phyloP scores from a whole-genome alignment of 2,329 filamentous ascomycete species.

The Trichoderma atroviride region DNA sequence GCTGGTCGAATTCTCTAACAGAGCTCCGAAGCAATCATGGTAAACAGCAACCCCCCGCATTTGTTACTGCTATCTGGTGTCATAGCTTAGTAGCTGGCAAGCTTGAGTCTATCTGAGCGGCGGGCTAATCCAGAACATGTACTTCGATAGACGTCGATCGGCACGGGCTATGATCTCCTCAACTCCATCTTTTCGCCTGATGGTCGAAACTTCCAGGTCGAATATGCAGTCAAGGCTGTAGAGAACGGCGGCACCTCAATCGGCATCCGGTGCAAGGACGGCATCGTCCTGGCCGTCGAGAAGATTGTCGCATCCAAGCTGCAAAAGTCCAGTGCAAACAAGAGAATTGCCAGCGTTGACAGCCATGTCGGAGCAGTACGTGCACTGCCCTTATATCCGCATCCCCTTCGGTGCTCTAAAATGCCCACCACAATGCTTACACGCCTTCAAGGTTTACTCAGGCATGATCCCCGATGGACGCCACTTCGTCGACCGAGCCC shows the following conservation, averaged over 20 bases:
- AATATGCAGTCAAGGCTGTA: constrained; percentile 98
- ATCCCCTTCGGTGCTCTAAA: not conserved
- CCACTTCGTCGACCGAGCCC: constrained; percentile 91
- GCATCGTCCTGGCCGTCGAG: constrained; percentile 92
- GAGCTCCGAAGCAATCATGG: constrained; percentile 22
- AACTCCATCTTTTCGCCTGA: constrained; percentile 99
- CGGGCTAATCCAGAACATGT: constrained; percentile 23
- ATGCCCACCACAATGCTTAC: constrained; percentile 12
- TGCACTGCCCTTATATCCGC: constrained; percentile 40
- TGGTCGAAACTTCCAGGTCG: constrained; percentile 98
- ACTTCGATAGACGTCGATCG: constrained; percentile 90
- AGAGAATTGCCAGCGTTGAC: constrained; percentile 94
- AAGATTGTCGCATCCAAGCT: constrained; percentile 96
- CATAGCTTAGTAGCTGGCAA: not conserved
- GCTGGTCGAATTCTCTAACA: not conserved
- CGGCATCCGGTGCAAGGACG: constrained; percentile 96
- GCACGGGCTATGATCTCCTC: constrained; percentile 97
- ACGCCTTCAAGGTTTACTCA: constrained; percentile 73
- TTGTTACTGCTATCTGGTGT: not conserved
- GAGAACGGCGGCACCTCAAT: constrained; percentile 97
- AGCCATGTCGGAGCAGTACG: constrained; percentile 90
- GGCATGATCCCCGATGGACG: constrained; percentile 93
- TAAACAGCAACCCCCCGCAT: constrained; percentile 10
- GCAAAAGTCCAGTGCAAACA: constrained; percentile 92
- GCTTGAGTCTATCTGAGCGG: not conserved